Evolutionary conservation across 1,284 basidiomycete species (phyloP), one percentile per base, ranked within the genome.

Genomic region (Ustilago crameri): DNA sequence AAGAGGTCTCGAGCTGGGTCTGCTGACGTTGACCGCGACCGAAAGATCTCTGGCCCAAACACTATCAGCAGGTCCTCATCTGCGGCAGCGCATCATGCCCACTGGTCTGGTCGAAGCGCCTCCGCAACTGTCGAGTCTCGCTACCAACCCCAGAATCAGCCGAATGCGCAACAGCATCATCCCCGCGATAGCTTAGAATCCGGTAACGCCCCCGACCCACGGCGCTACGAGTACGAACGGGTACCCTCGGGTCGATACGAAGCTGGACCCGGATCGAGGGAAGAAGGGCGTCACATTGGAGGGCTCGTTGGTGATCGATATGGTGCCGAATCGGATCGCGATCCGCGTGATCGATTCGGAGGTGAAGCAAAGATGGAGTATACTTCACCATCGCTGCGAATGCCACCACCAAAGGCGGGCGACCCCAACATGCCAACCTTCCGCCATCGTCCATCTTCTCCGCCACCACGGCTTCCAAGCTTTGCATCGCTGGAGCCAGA

Each of bases 401-500:
- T 65, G 68, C 68, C 53, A 9, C 68, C 68, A 27, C 61, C 62
- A 3, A 51, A 48, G 2, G 41, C 53, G 0, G 50, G 27, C 26
- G 57, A 65, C n/a, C 41, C 54, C 15, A 42, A 22, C 27, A 12
- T 62, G 51, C 42, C 60, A 15, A 53, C 51, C 51, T 54, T 57
- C 46, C 52, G 57, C 12, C 55, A 53, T 9, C 55, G 54, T 9
- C 54, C 59, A 1, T 44, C 52, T 23, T 65, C 62, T 26, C 69
- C 63, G 17, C 69, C 63, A n/a, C 69, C 69, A 18, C 27, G 69
- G 24, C 50, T 72, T 20, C 69, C 69, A 7, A 37, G 63, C 18
- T 72, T 72, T 32, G 63, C 69, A 9, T 67, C 69, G 35, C 48
- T 72, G 22, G 63, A 67, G 14, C 44, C 30, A n/a, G 69, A 72